These are phyloP conservation scores for Gastrolobium bilobum DNA, from an alignment of 306 rosid species.

Conservation along the genomic window DNA sequence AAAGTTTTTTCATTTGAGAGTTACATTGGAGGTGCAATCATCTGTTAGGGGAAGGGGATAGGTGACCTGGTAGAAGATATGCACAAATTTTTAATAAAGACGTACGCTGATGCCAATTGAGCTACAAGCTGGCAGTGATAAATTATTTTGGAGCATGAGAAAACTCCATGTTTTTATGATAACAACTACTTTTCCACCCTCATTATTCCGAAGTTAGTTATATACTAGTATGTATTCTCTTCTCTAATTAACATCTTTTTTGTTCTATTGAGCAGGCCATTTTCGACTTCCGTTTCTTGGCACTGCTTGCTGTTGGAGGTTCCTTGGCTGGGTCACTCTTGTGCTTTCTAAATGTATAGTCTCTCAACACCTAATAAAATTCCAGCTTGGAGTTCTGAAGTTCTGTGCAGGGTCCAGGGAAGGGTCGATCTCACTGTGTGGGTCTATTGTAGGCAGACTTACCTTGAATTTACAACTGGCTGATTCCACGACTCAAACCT, in stretches of 20 bases:
- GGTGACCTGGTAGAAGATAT: not conserved
- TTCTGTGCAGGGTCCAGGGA: not conserved
- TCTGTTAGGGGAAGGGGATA: not conserved
- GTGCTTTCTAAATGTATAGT: conserved; percentile 93
- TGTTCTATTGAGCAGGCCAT: conserved; percentile 68
- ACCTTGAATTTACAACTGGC: not conserved
- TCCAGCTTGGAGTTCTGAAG: not conserved
- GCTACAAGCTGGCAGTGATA: not conserved
- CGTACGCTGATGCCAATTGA: not conserved
- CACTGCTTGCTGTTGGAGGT: conserved; percentile 91
- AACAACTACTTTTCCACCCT: not conserved
- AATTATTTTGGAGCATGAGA: conserved; percentile 23
- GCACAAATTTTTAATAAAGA: not conserved
- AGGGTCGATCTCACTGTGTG: not conserved
- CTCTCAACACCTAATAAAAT: conserved; percentile 26
- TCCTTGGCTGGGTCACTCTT: conserved; percentile 94
- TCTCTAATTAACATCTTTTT: conserved; percentile 24
- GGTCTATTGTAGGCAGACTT: not conserved
- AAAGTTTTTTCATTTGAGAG: not conserved
- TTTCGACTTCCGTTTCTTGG: conserved; percentile 97
- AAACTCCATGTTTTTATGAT: not conserved
- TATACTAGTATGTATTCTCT: conserved; percentile 29
- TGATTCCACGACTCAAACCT: not conserved
- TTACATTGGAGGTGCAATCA: not conserved
- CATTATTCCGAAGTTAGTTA: conserved; percentile 14